Conservation (phyloP, 768 basidiomycete species). For the Russula sp. region DNA sequence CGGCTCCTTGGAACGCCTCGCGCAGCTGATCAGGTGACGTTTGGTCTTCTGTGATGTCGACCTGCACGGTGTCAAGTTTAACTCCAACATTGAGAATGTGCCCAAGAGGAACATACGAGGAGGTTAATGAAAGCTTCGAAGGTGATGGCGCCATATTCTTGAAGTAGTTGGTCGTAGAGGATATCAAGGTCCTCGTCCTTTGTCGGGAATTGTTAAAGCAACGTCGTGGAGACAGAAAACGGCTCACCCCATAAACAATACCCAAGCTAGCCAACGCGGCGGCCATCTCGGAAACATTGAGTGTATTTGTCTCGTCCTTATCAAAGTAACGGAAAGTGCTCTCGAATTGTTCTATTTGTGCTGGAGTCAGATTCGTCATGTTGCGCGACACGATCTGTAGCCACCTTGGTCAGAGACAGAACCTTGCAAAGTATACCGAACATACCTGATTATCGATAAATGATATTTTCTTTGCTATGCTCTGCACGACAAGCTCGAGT, state of each 20-base stretch:
- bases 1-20: constrained; percentile 90
- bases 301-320: constrained; percentile 85
- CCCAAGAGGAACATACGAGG: constrained; percentile 53
- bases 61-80: constrained; percentile 45
- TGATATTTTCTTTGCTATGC: constrained; percentile 83
- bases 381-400: constrained; percentile 86
- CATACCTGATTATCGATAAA: constrained; percentile 95
- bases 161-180: constrained; percentile 75
- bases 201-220: background rate
- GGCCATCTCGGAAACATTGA: constrained; percentile 82
- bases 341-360: constrained; percentile 95
- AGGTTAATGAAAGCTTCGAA: constrained; percentile 95
- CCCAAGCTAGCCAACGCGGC: constrained; percentile 93
- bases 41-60: constrained; percentile 94
- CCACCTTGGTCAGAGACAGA: background rate
- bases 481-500: constrained; percentile 74
- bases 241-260: constrained; percentile 78
- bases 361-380: constrained; percentile 92
- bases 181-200: constrained; percentile 85
- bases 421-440: background rate
- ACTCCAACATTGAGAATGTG: background rate
- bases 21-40: constrained; percentile 89
- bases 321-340: constrained; percentile 98
- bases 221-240: background rate
- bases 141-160: constrained; percentile 83